Conservation (phyloP, 192 early-diverging fungal species). For the Haplosporangium gracile region DNA sequence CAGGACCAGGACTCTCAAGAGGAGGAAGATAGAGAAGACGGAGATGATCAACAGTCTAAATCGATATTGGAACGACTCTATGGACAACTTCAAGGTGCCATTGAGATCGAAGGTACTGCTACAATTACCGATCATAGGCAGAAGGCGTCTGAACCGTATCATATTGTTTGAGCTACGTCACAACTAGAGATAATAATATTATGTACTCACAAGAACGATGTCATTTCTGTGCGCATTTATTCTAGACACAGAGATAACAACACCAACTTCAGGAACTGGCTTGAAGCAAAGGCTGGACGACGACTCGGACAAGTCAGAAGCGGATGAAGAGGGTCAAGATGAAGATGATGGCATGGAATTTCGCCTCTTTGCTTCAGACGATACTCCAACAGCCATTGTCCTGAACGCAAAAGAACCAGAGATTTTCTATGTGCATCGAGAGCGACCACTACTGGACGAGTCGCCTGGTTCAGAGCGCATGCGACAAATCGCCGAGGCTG, state of each 20-base stretch:
- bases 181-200: not conserved
- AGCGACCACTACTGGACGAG: constrained; percentile 32
- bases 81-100: constrained; percentile 32
- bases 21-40: constrained; percentile 18
- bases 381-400: constrained; percentile 30
- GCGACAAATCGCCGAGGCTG: constrained; percentile 28
- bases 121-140: not conserved
- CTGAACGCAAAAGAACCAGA: constrained; percentile 15
- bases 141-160: not conserved
- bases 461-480: constrained; percentile 37
- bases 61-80: constrained; percentile 33
- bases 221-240: not conserved
- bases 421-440: constrained; percentile 12
- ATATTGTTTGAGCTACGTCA: too few species aligned
- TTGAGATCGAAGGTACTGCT: constrained; percentile 33
- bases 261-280: not conserved
- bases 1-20: not conserved
- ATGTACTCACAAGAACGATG: not conserved
- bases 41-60: constrained; percentile 23
- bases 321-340: not conserved
- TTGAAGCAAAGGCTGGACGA: not conserved
- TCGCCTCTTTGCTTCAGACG: constrained; percentile 43
- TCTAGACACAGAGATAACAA: constrained; percentile 5
- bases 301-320: not conserved
- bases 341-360: constrained; percentile 39